Base-by-base conservation (phyloP, 129 eudicot species). In the Saussurea involucrata region DNA sequence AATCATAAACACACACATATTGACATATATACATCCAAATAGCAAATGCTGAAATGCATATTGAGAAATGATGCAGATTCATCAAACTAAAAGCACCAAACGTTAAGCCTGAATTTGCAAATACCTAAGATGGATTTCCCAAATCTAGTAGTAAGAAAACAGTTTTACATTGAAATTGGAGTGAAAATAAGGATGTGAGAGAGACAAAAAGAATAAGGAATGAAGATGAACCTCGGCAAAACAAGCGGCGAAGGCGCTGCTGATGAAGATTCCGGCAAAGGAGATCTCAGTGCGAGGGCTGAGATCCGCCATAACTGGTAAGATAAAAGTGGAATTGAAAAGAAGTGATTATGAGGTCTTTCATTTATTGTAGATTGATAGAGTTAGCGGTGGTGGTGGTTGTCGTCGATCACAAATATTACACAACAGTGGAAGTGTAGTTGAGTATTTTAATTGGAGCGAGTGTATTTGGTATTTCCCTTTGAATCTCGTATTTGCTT, bases 171-270 rank as follows among this genome's bases (percentile, higher is more conserved):
- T 36, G 32, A 55, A 68, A 68, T 68, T 8, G 6, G 36, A 69
- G 24, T n/a, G 1, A n/a, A 22, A n/a, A n/a, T n/a, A n/a, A n/a
- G n/a, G n/a, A n/a, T n/a, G n/a, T n/a, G n/a, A n/a, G n/a, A n/a
- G n/a, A n/a, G n/a, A n/a, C n/a, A n/a, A n/a, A n/a, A 64, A 10
- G 20, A 32, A 11, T 21, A 63, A 18, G 29, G 40, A 25, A 21
- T 73, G 21, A 32, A 27, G 72, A 40, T 20, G 21, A 76, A 94
- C 98, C 96, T 95, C 98, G 7, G 98, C 98, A 42, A 95, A 89
- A 85, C 97, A 95, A 80, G 98, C 97, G 73, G 98, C 97, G 78
- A 95, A 85, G 32, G 98, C 98, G 82, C 98, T 95, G 79, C 93
- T 83, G 53, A 83, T 61, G 84, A 95, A 91, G 63, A 82, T 83